Percentiles rank a stretch among this genome's conserved stretches.
Evolutionary conservation across 2,329 filamentous ascomycete species (phyloP).

Genomic region (Talaromyces albobiverticillius): DNA sequence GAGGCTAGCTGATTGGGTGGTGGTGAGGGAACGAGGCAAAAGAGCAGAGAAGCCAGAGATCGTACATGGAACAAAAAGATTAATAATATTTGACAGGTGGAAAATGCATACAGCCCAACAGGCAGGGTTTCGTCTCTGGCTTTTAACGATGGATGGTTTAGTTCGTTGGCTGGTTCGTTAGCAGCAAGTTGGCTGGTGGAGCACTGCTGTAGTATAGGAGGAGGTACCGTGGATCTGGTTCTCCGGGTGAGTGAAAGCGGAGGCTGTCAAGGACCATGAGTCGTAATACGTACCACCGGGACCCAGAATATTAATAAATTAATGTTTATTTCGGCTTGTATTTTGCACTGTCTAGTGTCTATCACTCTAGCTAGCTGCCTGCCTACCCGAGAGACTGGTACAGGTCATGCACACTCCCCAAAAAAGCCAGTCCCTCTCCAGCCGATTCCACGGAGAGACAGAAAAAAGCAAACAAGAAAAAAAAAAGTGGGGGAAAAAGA

Average conservation of each 20-base stretch:
- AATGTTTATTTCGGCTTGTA: neutral
- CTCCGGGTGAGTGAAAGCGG: conserved; percentile 1
- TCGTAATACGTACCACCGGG: too few species aligned
- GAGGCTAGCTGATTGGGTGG: neutral
- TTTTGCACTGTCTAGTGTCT: neutral
- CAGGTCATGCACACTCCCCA: conserved; percentile 8
- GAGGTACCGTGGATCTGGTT: conserved; percentile 17
- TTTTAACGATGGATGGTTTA: too few species aligned
- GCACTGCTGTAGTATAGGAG: neutral
- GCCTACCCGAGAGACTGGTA: conserved; percentile 13
- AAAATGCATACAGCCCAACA: too few species aligned
- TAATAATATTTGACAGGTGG: too few species aligned
- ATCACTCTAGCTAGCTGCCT: neutral
- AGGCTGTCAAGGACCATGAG: neutral
- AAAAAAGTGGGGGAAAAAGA: neutral
- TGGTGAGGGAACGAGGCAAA: neutral
- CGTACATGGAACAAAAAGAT: too few species aligned
- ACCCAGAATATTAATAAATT: neutral
- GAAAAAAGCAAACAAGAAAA: neutral
- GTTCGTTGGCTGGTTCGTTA: neutral
- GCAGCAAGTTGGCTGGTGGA: neutral
- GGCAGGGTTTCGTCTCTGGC: too few species aligned
- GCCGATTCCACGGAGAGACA: neutral
- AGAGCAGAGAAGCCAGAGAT: too few species aligned
- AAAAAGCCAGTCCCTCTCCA: neutral